These are phyloP conservation scores for Cladosporium sp. DNA, from an alignment of 2,329 filamentous ascomycete genomes.

Conservation along the genomic window DNA sequence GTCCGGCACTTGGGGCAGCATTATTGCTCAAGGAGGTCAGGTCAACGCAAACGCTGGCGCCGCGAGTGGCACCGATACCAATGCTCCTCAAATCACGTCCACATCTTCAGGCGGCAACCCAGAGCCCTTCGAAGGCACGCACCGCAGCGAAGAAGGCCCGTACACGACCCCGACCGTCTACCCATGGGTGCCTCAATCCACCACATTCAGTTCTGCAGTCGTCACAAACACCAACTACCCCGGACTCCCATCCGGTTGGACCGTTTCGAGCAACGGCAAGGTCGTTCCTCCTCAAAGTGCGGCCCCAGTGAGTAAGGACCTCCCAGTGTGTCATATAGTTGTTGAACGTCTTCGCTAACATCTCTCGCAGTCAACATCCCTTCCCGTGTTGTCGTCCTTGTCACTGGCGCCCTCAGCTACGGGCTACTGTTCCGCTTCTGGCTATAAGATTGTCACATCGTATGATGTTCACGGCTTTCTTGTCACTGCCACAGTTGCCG, in stretches of 20 bases:
- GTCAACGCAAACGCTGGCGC: constrained; percentile 59
- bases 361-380: constrained; percentile 50
- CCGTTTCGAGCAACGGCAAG: constrained; percentile 75
- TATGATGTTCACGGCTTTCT: constrained; percentile 54
- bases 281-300: constrained; percentile 68
- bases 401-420: constrained; percentile 48
- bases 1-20: constrained; percentile 77
- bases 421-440: constrained; percentile 44
- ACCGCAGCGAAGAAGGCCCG: constrained; percentile 55
- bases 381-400: constrained; percentile 53
- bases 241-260: constrained; percentile 76
- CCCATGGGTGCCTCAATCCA: constrained; percentile 65
- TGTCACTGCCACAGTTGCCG: constrained; percentile 44
- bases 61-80: constrained; percentile 51
- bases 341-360: constrained; percentile 29
- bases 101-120: constrained; percentile 59
- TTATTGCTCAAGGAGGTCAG: constrained; percentile 74
- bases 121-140: constrained; percentile 68
- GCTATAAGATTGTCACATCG: constrained; percentile 47
- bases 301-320: constrained; percentile 63
- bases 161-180: constrained; percentile 59
- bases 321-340: constrained; percentile 31
- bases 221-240: constrained; percentile 49
- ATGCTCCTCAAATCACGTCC: constrained; percentile 64
- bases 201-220: constrained; percentile 34